phyloP scores from a whole-genome alignment of 768 basidiomycete species.

The Porpolomopsis calyptriformis region DNA sequence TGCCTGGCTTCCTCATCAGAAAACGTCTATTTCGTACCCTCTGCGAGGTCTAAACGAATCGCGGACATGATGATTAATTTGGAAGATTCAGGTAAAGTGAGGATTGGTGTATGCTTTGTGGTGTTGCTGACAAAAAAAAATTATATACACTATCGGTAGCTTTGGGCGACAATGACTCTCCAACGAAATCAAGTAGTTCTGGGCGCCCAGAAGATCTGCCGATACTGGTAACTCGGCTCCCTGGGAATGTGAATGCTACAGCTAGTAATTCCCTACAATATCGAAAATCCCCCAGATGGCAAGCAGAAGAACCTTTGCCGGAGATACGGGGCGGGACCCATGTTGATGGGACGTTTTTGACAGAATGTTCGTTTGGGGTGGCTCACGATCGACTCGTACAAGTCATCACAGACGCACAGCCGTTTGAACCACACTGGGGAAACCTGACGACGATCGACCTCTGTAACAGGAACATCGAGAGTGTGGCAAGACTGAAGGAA shows the following conservation, averaged over 20 bases:
- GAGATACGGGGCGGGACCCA: slow-evolving; percentile 24
- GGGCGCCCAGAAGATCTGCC: slow-evolving; percentile 39
- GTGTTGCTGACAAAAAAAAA: slow-evolving; percentile 4
- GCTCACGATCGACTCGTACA: slow-evolving; percentile 86
- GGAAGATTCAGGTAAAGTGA: slow-evolving; percentile 53
- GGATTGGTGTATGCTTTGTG: slow-evolving; percentile 1
- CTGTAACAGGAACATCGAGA: slow-evolving; percentile 60
- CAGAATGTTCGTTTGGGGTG: slow-evolving; percentile 93
- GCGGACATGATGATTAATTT: slow-evolving; percentile 69
- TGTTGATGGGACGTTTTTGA: slow-evolving; percentile 55
- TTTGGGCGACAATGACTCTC: slow-evolving; percentile 39
- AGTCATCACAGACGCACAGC: slow-evolving; percentile 89
- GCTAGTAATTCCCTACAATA: slow-evolving; percentile 12
- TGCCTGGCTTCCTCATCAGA: slow-evolving; percentile 4
- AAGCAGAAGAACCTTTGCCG: slow-evolving; percentile 23
- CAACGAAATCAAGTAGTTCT: slow-evolving; percentile 43
- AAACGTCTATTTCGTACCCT: slow-evolving; percentile 33
- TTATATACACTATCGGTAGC: slow-evolving; percentile 16
- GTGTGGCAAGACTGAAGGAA: slow-evolving; percentile 76
- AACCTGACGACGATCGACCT: slow-evolving; percentile 65
- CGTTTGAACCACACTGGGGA: slow-evolving; percentile 95
- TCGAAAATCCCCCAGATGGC: slow-evolving; percentile 36
- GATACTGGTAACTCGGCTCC: slow-evolving; percentile 33
- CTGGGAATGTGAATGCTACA: slow-evolving; percentile 17
- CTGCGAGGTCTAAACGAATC: slow-evolving; percentile 70